These are phyloP conservation scores for Lachnellula hyalina DNA, from an alignment of 2,329 filamentous ascomycete species.

Conservation along the genomic window DNA sequence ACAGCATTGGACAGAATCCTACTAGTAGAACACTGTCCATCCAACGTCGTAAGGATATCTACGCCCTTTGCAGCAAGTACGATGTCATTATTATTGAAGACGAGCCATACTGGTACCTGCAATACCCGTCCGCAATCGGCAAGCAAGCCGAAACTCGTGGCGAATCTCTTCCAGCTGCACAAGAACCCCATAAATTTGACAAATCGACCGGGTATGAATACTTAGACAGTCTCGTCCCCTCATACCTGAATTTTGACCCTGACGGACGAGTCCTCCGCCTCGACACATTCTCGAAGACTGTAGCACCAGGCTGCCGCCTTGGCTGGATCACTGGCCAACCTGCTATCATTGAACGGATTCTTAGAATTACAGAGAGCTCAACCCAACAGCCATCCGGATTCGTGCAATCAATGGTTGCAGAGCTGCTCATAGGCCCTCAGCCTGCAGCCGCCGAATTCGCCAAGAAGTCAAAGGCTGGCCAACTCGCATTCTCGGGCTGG, in stretches of 20 bases:
- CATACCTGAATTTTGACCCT: constrained; percentile 73
- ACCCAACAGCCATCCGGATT: constrained; percentile 88
- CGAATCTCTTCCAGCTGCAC: constrained; percentile 25
- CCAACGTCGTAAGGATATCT: constrained; percentile 70
- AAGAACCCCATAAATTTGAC: constrained; percentile 25
- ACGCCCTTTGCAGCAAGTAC: constrained; percentile 73
- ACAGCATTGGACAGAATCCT: constrained; percentile 82
- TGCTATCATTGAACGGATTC: constrained; percentile 65
- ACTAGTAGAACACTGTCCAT: constrained; percentile 72
- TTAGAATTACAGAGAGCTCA: constrained; percentile 67
- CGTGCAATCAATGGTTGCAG: constrained; percentile 75
- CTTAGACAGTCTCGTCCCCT: constrained; percentile 77
- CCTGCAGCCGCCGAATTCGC: constrained; percentile 41
- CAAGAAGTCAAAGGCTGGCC: constrained; percentile 34
- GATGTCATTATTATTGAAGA: constrained; percentile 91
- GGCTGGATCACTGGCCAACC: constrained; percentile 90
- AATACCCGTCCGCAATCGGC: constrained; percentile 67
- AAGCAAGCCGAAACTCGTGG: constrained; percentile 33
- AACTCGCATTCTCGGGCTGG: constrained; percentile 56
- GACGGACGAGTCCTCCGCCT: constrained; percentile 85
- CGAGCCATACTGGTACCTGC: constrained; percentile 93
- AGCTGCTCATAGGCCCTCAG: constrained; percentile 69
- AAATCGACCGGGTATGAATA: constrained; percentile 65
- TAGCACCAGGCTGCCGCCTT: constrained; percentile 82
- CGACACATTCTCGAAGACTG: constrained; percentile 91